These are phyloP conservation scores for Suillus plorans DNA, from an alignment of 768 basidiomycete genomes.

Conservation along the genomic window DNA sequence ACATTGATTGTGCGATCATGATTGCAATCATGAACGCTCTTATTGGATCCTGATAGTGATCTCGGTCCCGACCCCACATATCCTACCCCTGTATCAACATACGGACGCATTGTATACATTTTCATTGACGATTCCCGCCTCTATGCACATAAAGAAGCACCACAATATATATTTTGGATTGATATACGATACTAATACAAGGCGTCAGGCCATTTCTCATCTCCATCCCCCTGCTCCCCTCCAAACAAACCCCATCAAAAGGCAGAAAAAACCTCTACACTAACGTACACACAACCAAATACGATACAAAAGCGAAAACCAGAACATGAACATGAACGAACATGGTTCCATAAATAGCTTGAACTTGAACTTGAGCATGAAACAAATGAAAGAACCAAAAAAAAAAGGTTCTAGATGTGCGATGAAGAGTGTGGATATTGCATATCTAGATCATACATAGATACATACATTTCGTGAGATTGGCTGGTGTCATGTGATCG, in stretches of 20 bases:
- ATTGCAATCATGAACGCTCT: neutral
- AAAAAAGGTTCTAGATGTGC: conserved; percentile 3
- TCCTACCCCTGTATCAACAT: neutral
- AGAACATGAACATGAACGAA: neutral
- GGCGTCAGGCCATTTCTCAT: conserved; percentile 10
- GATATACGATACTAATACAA: conserved; percentile 31
- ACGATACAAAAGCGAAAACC: neutral
- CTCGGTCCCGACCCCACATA: neutral
- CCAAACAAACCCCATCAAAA: neutral
- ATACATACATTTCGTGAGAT: neutral
- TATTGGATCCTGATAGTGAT: neutral
- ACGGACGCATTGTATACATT: neutral
- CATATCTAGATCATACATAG: conserved; percentile 7
- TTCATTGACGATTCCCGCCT: neutral
- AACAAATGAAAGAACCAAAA: neutral
- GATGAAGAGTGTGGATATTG: conserved; percentile 8
- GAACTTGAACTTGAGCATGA: neutral
- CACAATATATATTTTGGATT: conserved; percentile 5
- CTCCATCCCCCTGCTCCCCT: neutral
- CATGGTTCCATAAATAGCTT: conserved; percentile 4
- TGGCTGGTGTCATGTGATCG: neutral
- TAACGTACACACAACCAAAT: conserved; percentile 13
- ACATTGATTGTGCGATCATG: neutral
- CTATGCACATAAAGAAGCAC: neutral
- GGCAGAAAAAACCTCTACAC: neutral